phyloP scores from a whole-genome alignment of 306 rosid species.

The Cicer pinnatifidum region DNA sequence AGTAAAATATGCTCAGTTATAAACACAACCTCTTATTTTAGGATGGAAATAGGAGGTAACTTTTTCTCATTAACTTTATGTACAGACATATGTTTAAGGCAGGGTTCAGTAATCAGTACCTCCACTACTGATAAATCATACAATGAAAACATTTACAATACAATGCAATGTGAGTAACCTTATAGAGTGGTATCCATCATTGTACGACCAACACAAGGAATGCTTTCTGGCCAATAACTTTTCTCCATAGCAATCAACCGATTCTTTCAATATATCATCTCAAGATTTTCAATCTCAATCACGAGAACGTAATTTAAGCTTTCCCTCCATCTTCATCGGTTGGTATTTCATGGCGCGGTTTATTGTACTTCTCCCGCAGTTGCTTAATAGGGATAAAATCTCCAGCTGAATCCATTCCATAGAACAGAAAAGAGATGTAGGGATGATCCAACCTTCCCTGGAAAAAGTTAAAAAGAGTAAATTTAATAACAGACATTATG shows the following conservation, averaged over 20 bases:
- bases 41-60: neutral
- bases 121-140: constrained; percentile 3
- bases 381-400: constrained; percentile 92
- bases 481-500: constrained; percentile 5
- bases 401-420: constrained; percentile 90
- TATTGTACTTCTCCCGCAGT: constrained; percentile 81
- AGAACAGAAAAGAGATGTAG: constrained; percentile 77
- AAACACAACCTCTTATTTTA: constrained; percentile 1
- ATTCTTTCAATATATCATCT: neutral
- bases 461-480: constrained; percentile 31
- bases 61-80: neutral
- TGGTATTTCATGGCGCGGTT: constrained; percentile 75
- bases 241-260: neutral
- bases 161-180: constrained; percentile 12
- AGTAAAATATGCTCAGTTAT: constrained; percentile 23
- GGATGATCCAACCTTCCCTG: constrained; percentile 93
- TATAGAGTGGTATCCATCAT: neutral
- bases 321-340: constrained; percentile 57
- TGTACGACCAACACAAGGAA: neutral
- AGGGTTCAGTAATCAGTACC: constrained; percentile 20
- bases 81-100: constrained; percentile 6
- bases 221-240: constrained; percentile 7
- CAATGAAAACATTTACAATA: constrained; percentile 12
- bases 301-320: constrained; percentile 44
- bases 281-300: constrained; percentile 8